Percentiles rank a stretch among this genome's conserved stretches.
Evolutionary conservation across 768 basidiomycete species (phyloP).

Genomic region (Fomitopsis serialis): DNA sequence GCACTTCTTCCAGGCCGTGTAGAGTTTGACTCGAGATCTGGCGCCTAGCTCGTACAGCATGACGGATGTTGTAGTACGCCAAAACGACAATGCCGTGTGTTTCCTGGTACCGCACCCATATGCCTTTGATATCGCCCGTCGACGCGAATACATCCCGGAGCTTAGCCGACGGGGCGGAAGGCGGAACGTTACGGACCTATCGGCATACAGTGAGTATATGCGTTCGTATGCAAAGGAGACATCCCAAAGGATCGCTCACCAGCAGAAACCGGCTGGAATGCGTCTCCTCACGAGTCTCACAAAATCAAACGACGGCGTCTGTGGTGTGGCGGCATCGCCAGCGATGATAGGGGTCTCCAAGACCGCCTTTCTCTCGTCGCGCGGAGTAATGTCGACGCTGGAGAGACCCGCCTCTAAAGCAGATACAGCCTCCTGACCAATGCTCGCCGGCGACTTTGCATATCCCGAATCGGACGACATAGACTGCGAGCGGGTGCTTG

Average conservation of each 20-base stretch:
- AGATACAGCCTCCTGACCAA: slow-evolving; percentile 1
- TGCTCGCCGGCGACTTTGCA: not conserved
- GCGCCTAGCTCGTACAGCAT: slow-evolving; percentile 38
- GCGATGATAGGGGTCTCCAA: not conserved
- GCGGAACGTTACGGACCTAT: slow-evolving; percentile 38
- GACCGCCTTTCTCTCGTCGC: slow-evolving; percentile 3
- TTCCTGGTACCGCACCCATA: slow-evolving; percentile 47
- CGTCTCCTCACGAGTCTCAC: slow-evolving; percentile 5
- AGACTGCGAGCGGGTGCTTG: slow-evolving; percentile 14
- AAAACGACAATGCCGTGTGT: slow-evolving; percentile 50
- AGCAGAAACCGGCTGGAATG: slow-evolving; percentile 22
- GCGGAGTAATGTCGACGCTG: slow-evolving; percentile 12
- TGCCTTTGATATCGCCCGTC: slow-evolving; percentile 42
- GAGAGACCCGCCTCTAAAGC: slow-evolving; percentile 4
- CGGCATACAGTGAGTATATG: not conserved
- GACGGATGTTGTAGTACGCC: slow-evolving; percentile 56
- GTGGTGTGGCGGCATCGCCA: not conserved
- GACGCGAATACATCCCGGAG: slow-evolving; percentile 24
- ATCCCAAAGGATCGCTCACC: slow-evolving; percentile 12
- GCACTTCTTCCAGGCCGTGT: slow-evolving; percentile 16
- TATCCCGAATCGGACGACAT: slow-evolving; percentile 10
- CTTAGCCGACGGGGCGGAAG: slow-evolving; percentile 24
- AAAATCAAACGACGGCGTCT: not conserved
- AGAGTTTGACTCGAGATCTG: slow-evolving; percentile 11
- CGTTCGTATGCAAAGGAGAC: not conserved